phyloP scores from a whole-genome alignment of 2,329 filamentous ascomycete genomes.

The Microascus cirrosus region DNA sequence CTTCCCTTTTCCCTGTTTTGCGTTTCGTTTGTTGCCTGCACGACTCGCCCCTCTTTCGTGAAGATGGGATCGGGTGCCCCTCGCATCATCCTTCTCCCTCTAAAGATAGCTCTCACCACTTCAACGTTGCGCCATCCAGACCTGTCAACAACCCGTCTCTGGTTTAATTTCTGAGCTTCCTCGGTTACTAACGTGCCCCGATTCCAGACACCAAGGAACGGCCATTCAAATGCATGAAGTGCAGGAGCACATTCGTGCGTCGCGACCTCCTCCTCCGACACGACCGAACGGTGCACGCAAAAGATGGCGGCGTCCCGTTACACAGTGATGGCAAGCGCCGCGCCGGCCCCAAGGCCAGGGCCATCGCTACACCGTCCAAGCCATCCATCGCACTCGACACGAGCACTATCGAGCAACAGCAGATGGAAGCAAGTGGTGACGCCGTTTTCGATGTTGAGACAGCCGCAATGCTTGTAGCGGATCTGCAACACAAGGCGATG shows the following conservation, averaged over 20 bases:
- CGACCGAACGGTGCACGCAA: conserved; percentile 96
- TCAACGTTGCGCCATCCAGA: neutral
- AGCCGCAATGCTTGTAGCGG: conserved; percentile 95
- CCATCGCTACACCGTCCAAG: conserved; percentile 56
- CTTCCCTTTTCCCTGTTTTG: conserved; percentile 6
- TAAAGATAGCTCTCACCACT: neutral
- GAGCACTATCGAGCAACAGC: conserved; percentile 61
- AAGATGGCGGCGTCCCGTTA: conserved; percentile 88
- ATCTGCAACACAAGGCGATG: conserved; percentile 89
- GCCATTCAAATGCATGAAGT: conserved; percentile 98
- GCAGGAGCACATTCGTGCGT: conserved; percentile 94
- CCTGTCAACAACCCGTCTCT: neutral
- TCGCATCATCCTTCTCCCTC: neutral
- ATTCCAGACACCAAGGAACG: conserved; percentile 87
- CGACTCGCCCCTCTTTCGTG: neutral
- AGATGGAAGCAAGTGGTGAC: conserved; percentile 84
- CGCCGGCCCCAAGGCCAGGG: conserved; percentile 55
- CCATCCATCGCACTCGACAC: conserved; percentile 72
- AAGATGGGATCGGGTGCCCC: neutral
- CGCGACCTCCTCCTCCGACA: conserved; percentile 93
- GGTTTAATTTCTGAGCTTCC: neutral
- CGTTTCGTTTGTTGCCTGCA: neutral
- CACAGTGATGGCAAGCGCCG: conserved; percentile 91
- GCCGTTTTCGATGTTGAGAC: conserved; percentile 92
- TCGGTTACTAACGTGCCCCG: conserved; percentile 8